Evolutionary conservation across 495 filamentous ascomycete genomes (phyloP), one percentile per base, ranked within the genome.

Genomic region (Arthonia radiata): DNA sequence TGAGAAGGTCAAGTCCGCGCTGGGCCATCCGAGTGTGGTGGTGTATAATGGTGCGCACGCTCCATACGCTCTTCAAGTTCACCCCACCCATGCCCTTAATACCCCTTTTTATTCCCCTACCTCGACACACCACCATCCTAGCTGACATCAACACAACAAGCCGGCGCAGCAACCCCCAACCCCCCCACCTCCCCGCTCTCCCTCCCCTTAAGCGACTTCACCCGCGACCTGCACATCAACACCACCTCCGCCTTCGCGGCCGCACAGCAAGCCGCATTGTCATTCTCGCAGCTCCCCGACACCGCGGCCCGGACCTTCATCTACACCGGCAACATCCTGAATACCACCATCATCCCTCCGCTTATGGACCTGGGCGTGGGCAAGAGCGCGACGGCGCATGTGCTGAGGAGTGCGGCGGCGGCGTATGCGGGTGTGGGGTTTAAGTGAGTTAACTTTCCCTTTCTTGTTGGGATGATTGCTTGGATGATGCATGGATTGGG

Each of bases 321-420:
- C 27, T 58, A 46, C 32, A 58, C 55, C 8, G 57, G 57, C 4
- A 61, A 61, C 33, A 46, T 45, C 4, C 33, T 55, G 5, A 58
- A 57, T 33, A 37, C 35, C 0, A 37, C 24, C 1, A 36, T 33
- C 15, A 35, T 54, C 9, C 32, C 43, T 15, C 18, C 24, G 10
- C 27, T 59, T 27, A 23, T 61, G 15, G 27, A 35, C 31, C 27
- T 38, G 5, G 56, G 56, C 12, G 39, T 52, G 4, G 57, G 56
- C 1, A 61, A 59, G 31, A 42, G 50, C 5, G 57, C 46, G 5
- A 38, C 43, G 9, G 48, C 54, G 3, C 52, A 59, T 28, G 44
- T 58, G 21, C 54, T 61, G 23, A 29, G 41, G 26, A 36, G 34
- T 31, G 47, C 49, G n/a, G 41, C 50, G 12, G 32, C 15, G 3